A percentile compares a stretch with the other conserved stretches of the same genome.
These are phyloP conservation scores for Aspergillus sclerotialis DNA, from an alignment of 2,329 filamentous ascomycete species.

Conservation along the genomic window DNA sequence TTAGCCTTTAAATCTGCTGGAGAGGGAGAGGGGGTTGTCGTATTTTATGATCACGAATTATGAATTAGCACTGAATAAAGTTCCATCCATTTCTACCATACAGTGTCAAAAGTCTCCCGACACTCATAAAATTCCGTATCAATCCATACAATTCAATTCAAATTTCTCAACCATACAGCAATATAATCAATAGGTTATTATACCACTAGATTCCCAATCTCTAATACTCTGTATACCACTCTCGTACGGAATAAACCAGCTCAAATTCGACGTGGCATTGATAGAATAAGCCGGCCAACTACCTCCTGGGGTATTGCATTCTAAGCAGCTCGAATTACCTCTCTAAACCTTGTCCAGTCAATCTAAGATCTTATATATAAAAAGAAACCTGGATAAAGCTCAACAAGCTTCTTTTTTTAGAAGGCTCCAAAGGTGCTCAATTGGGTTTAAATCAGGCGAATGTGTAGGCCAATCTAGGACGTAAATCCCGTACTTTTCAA, in stretches of 20 bases:
- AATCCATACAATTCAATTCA: no score
- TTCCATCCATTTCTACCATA: no score
- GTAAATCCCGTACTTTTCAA: background rate
- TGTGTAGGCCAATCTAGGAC: background rate
- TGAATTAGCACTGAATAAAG: no score
- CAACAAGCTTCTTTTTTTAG: background rate
- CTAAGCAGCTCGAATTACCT: background rate
- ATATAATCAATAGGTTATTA: no score
- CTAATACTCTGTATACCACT: background rate
- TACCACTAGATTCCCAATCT: no score
- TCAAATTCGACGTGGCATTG: background rate
- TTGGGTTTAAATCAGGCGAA: background rate
- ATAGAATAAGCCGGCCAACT: background rate
- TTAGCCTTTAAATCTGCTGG: conserved; percentile 34
- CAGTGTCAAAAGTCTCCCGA: no score
- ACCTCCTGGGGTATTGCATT: background rate
- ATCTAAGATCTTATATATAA: background rate
- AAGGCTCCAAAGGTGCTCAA: background rate
- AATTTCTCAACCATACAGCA: no score
- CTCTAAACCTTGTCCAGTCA: background rate
- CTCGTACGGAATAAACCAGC: background rate
- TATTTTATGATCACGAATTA: no score
- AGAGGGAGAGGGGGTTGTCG: background rate
- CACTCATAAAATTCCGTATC: no score
- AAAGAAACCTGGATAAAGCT: background rate